Evolutionary conservation across 768 basidiomycete species (phyloP), one percentile per base, ranked within the genome.

Genomic region (Dacryopinax primogenitus): DNA sequence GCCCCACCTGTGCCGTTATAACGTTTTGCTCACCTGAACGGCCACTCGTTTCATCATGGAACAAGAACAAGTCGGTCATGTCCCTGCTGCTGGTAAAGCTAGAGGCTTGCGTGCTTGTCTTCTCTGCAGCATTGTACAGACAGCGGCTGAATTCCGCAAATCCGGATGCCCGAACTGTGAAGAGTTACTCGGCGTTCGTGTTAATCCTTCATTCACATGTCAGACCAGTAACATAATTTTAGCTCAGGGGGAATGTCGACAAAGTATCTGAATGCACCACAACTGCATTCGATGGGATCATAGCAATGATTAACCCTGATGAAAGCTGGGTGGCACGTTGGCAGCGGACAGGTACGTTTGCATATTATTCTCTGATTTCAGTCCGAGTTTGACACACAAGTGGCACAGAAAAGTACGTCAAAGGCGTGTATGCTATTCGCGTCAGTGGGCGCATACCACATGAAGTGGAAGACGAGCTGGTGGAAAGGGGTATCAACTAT

Each of bases 141-240:
- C 85, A 0, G 84, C 91, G 0, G 77, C 79, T 39, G 95, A 97
- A 69, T 99, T 97, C 74, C 79, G 86, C 44, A 85, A 83, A 70
- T 77, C 79, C 23, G 96, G 96, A 3, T 99, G 96, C 74, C 95
- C 95, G 45, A 99, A 99, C 74, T 99, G 96, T 72, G 95, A 98
- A 70, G 91, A 95, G 73, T 80, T 94, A 69, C 82, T n/a, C n/a
- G n/a, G n/a, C n/a, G n/a, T 98, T 74, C 88, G 93, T 80, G 95
- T 94, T 66, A 64, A 82, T 74, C 6, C 36, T 7, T 32, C 66
- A 4, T 63, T 63, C 7, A 23, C 21, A 16, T 26, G 23, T 13
- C 7, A n/a, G n/a, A 34, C 35, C 30, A 16, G 23, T 36, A 3
- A 45, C 23, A 7, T 62, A 45, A 9, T 62, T 26, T 23, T 69